Percentiles rank a stretch among this genome's conserved stretches.
phyloP scores from a whole-genome alignment of 164 flowering plant species.

The Saururus chinensis region DNA sequence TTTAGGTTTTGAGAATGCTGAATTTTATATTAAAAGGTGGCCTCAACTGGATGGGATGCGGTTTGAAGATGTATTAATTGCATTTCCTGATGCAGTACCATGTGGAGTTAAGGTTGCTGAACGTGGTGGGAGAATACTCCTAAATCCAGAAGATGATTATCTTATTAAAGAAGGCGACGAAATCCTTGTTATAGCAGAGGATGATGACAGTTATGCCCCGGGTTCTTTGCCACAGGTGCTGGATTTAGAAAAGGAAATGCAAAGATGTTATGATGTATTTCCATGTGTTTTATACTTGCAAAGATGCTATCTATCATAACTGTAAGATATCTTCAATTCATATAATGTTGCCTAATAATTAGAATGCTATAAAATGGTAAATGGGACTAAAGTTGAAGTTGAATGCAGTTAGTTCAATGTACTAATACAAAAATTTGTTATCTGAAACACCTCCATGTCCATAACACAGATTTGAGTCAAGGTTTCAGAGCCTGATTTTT shows the following conservation, averaged over 20 bases:
- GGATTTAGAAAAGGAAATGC: not conserved
- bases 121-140: conserved; percentile 63
- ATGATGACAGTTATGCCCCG: conserved; percentile 83
- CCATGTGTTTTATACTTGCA: too few relatives aligned
- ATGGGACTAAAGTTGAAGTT: too few relatives aligned
- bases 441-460: too few relatives aligned
- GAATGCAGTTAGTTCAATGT: too few relatives aligned
- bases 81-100: conserved; percentile 93
- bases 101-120: conserved; percentile 88
- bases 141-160: conserved; percentile 76
- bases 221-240: conserved; percentile 70
- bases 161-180: conserved; percentile 69
- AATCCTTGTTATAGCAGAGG: conserved; percentile 89
- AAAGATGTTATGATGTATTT: too few relatives aligned
- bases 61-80: conserved; percentile 62
- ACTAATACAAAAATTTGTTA: too few relatives aligned
- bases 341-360: too few relatives aligned
- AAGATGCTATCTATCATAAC: too few relatives aligned
- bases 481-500: too few relatives aligned
- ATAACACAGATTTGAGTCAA: too few relatives aligned
- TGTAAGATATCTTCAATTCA: too few relatives aligned
- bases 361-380: too few relatives aligned
- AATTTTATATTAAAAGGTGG: conserved; percentile 93
- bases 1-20: conserved; percentile 93
- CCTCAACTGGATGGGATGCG: conserved; percentile 65